Conservation (phyloP, 257 asterid genomes). For the Ajuga chamaepitys region DNA sequence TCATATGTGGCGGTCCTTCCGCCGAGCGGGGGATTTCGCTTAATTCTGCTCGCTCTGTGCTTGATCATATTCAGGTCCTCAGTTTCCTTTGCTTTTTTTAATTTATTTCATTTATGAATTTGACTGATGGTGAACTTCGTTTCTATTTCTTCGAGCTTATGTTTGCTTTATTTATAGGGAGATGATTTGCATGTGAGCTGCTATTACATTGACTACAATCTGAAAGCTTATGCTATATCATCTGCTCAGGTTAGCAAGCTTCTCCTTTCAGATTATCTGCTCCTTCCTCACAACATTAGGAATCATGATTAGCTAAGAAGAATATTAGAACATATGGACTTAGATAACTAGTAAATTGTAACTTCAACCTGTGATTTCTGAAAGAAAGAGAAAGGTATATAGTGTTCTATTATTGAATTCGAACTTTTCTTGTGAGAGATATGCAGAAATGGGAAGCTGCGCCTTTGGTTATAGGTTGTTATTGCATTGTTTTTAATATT, state of each 20-base stretch:
- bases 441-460: not conserved
- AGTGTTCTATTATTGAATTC: not conserved
- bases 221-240: constrained; percentile 71
- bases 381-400: not conserved
- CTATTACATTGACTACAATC: constrained; percentile 64
- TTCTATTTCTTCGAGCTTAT: not conserved
- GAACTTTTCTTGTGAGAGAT: not conserved
- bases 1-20: constrained; percentile 85
- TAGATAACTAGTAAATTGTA: not conserved
- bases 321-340: not conserved
- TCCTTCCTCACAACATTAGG: not conserved
- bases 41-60: constrained; percentile 84
- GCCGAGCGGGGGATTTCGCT: constrained; percentile 87
- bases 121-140: not conserved
- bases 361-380: not conserved
- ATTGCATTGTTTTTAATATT: not conserved
- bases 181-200: constrained; percentile 73
- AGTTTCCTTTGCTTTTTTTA: not conserved
- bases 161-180: constrained; percentile 50
- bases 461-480: too few species aligned
- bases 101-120: not conserved
- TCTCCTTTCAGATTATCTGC: not conserved
- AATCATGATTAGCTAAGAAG: not conserved
- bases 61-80: constrained; percentile 74
- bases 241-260: constrained; percentile 60